These are phyloP conservation scores for Albugo candida DNA, from an alignment of 352 stramenopile species.

Conservation along the genomic window DNA sequence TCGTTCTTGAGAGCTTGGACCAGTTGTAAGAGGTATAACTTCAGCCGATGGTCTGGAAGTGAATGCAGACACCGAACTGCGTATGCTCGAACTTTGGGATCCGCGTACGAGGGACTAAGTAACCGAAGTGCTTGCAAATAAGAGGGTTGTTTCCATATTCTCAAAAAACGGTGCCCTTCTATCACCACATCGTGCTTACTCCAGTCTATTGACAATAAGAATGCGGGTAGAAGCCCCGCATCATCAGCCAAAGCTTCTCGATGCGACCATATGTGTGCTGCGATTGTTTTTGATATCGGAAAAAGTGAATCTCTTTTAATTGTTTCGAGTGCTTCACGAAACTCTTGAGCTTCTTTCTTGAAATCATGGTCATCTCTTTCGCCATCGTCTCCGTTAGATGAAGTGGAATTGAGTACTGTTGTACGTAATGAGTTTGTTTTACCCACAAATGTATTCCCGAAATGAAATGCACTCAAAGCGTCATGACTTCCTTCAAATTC, in stretches of 20 bases:
- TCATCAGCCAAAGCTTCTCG: conserved; percentile 36
- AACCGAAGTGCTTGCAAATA: conserved; percentile 73
- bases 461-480: conserved; percentile 40
- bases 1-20: conserved; percentile 76
- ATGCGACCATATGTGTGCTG: conserved; percentile 48
- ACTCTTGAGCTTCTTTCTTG: conserved; percentile 13
- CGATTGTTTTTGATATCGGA: conserved; percentile 31
- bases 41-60: conserved; percentile 68
- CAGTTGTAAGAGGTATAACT: conserved; percentile 73
- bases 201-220: conserved; percentile 77
- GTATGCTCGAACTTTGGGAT: conserved; percentile 85
- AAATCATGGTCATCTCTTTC: neutral
- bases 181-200: conserved; percentile 48
- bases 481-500: conserved; percentile 20
- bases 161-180: conserved; percentile 58
- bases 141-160: conserved; percentile 56
- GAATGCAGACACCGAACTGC: conserved; percentile 79
- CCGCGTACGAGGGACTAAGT: conserved; percentile 61
- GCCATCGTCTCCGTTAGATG: neutral
- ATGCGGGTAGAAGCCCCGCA: conserved; percentile 60
- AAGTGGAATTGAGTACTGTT: neutral
- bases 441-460: conserved; percentile 8
- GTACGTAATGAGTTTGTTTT: neutral
- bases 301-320: conserved; percentile 47
- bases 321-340: conserved; percentile 10